These are phyloP conservation scores for Gossypium sturtianum DNA, from an alignment of 345 rosid species.

Conservation along the genomic window DNA sequence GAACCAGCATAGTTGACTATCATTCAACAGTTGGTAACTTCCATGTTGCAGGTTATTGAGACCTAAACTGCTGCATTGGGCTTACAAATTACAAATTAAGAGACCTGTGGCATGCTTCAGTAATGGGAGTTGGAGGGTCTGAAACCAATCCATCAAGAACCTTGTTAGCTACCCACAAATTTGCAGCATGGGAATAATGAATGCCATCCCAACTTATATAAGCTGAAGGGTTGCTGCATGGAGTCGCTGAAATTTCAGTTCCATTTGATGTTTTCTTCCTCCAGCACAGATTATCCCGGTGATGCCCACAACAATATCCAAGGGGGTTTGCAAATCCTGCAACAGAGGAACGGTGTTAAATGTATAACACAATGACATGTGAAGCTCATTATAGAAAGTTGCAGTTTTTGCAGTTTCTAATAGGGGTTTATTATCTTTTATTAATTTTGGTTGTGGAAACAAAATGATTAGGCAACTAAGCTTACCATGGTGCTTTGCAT, in stretches of 20 bases:
- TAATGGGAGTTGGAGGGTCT: slow-evolving; percentile 24
- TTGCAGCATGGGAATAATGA: slow-evolving; percentile 35
- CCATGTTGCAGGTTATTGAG: too few relatives aligned
- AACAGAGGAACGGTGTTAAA: background rate
- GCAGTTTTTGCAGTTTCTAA: background rate
- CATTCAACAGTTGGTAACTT: background rate
- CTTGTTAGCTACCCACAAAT: slow-evolving; percentile 23
- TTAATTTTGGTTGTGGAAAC: background rate
- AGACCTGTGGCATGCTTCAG: slow-evolving; percentile 16
- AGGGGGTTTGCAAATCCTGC: slow-evolving; percentile 24
- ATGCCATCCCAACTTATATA: slow-evolving; percentile 32
- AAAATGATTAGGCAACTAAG: background rate
- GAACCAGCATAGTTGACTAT: too few relatives aligned
- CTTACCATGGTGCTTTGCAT: slow-evolving; percentile 27
- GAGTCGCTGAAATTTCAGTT: slow-evolving; percentile 2
- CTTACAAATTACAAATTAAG: background rate
- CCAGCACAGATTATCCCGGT: slow-evolving; percentile 3
- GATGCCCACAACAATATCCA: slow-evolving; percentile 20
- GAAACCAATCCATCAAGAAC: slow-evolving; percentile 27
- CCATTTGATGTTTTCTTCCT: slow-evolving; percentile 20
- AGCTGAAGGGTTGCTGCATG: slow-evolving; percentile 24
- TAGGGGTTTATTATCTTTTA: background rate
- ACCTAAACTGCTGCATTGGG: background rate
- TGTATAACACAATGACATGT: background rate
- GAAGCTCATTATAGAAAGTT: background rate